phyloP scores from a whole-genome alignment of 345 rosid genomes.

The Chamaenerion angustifolium region DNA sequence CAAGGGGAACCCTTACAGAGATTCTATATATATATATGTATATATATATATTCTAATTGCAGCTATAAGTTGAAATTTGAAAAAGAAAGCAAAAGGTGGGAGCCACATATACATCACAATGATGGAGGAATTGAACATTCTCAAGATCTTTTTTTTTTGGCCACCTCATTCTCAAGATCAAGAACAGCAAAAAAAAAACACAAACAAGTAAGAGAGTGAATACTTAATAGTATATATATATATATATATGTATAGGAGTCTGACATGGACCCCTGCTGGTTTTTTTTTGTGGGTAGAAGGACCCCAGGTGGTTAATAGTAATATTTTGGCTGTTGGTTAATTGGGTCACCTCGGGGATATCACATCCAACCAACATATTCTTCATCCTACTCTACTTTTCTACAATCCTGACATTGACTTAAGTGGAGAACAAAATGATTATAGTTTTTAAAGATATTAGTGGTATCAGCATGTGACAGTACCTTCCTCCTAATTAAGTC shows the following conservation, averaged over 20 bases:
- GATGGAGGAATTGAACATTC: conserved; percentile 10
- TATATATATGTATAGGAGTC: neutral
- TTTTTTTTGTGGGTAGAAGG: too few species aligned
- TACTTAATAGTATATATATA: neutral
- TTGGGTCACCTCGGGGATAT: conserved; percentile 1
- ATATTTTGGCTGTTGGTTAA: neutral
- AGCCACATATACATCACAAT: conserved; percentile 1
- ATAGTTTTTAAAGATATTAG: conserved; percentile 30
- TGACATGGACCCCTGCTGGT: neutral
- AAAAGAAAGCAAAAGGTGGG: neutral
- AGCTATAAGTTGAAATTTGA: neutral
- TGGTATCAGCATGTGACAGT: conserved; percentile 22
- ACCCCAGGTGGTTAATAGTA: neutral
- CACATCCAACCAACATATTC: conserved; percentile 4
- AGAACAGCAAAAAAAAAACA: neutral
- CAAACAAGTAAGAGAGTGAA: neutral
- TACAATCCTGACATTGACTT: neutral
- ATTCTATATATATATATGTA: neutral
- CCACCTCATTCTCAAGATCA: conserved; percentile 8
- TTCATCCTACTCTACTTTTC: conserved; percentile 3
- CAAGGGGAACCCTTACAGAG: too few species aligned
- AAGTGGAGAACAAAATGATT: conserved; percentile 56
- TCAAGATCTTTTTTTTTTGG: too few species aligned
- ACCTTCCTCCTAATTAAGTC: conserved; percentile 15
- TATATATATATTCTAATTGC: neutral